Conservation (phyloP, 345 rosid species). For the Linum tenue region DNA sequence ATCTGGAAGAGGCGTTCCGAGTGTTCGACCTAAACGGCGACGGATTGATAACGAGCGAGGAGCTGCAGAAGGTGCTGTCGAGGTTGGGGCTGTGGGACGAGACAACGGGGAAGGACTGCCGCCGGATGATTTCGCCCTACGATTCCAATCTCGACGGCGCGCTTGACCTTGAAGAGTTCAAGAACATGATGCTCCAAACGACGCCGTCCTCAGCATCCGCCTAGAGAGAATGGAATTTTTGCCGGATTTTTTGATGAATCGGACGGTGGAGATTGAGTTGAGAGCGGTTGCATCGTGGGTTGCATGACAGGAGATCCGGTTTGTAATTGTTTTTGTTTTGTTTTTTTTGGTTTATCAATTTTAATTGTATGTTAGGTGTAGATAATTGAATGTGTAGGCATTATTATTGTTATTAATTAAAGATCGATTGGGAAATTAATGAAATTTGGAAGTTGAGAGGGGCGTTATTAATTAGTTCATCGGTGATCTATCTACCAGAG, state of each 20-base stretch:
- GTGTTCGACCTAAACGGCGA: slow-evolving; percentile 68
- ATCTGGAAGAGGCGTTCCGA: slow-evolving; percentile 49
- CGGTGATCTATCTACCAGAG: no score
- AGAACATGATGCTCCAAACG: background rate
- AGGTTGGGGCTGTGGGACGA: slow-evolving; percentile 44
- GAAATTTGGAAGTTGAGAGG: no score
- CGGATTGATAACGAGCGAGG: slow-evolving; percentile 62
- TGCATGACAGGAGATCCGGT: no score
- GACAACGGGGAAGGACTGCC: background rate
- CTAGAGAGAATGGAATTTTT: background rate
- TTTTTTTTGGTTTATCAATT: no score
- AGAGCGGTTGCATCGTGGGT: no score
- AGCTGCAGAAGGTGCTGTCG: slow-evolving; percentile 51
- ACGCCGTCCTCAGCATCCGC: background rate
- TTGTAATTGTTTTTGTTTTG: no score
- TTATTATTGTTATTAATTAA: no score
- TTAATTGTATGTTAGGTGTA: no score
- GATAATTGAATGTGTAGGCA: no score
- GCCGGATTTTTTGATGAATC: background rate
- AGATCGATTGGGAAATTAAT: no score
- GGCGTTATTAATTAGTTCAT: no score
- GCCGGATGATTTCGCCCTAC: background rate
- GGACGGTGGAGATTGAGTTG: background rate
- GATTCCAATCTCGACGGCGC: background rate
- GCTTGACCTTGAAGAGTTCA: slow-evolving; percentile 1